These are phyloP conservation scores for Coemansia asiatica DNA, from an alignment of 192 early-diverging fungal species.

Conservation along the genomic window DNA sequence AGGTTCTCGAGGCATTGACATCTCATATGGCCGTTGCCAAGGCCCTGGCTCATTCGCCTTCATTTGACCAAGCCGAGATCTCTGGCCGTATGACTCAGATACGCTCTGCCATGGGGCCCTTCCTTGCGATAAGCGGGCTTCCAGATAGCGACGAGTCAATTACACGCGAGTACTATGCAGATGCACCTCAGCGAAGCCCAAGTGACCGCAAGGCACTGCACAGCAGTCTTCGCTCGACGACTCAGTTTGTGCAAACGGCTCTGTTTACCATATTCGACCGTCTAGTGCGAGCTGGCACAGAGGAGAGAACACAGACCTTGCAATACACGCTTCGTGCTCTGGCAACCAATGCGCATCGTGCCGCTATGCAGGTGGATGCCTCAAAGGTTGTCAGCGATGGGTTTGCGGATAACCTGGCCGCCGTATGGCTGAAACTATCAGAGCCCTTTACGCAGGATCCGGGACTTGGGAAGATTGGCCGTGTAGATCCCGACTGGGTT, in stretches of 20 bases:
- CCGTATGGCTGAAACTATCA: constrained; percentile 65
- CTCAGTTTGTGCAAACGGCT: constrained; percentile 58
- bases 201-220: constrained; percentile 60
- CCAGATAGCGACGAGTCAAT: constrained; percentile 35
- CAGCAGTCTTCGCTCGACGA: constrained; percentile 59
- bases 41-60: constrained; percentile 32
- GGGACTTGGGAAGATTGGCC: constrained; percentile 69
- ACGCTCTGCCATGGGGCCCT: constrained; percentile 35
- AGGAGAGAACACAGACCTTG: constrained; percentile 61
- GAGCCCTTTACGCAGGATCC: constrained; percentile 83
- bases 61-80: constrained; percentile 39
- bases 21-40: constrained; percentile 20
- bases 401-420: constrained; percentile 76
- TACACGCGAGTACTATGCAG: constrained; percentile 32
- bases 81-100: constrained; percentile 38
- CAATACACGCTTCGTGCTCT: constrained; percentile 66
- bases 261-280: constrained; percentile 58
- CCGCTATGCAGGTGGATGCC: constrained; percentile 77
- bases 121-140: constrained; percentile 45
- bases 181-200: constrained; percentile 57
- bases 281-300: constrained; percentile 68
- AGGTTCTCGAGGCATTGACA: constrained; percentile 33
- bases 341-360: constrained; percentile 68
- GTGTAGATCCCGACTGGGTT: constrained; percentile 79
- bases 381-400: constrained; percentile 78